Conservation (phyloP, 257 asterid species). For the Pogostemon cablin region DNA sequence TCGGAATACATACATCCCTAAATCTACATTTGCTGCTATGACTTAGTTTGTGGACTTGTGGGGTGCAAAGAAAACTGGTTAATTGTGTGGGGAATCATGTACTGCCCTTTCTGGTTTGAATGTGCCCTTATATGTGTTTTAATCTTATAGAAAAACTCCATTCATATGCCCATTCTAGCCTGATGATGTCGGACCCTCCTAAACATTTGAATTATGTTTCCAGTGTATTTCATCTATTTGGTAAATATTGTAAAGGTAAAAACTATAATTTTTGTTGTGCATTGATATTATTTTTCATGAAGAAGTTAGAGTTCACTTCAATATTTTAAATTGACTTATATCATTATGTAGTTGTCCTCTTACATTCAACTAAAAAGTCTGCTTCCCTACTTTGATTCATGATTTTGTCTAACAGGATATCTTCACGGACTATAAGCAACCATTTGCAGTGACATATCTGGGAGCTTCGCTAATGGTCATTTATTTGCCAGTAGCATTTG, state of each 20-base stretch:
- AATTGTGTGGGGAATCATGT: not conserved
- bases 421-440: slow-evolving; percentile 81
- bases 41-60: not conserved
- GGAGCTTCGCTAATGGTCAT: slow-evolving; percentile 92
- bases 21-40: not conserved
- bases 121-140: not conserved
- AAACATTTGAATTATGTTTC: not conserved
- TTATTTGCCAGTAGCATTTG: slow-evolving; percentile 80
- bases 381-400: not conserved
- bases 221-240: not conserved
- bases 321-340: not conserved
- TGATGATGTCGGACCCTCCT: not conserved
- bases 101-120: not conserved
- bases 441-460: slow-evolving; percentile 90
- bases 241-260: not conserved
- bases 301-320: slow-evolving; percentile 1
- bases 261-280: not conserved
- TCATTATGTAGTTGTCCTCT: not conserved
- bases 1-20: not conserved
- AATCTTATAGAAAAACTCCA: not conserved
- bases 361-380: not conserved
- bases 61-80: not conserved
- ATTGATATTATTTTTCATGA: not conserved
- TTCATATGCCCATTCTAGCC: not conserved
- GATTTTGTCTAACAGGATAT: slow-evolving; percentile 62